Conservation (phyloP, 495 filamentous ascomycete species). For the Extremus antarcticus region DNA sequence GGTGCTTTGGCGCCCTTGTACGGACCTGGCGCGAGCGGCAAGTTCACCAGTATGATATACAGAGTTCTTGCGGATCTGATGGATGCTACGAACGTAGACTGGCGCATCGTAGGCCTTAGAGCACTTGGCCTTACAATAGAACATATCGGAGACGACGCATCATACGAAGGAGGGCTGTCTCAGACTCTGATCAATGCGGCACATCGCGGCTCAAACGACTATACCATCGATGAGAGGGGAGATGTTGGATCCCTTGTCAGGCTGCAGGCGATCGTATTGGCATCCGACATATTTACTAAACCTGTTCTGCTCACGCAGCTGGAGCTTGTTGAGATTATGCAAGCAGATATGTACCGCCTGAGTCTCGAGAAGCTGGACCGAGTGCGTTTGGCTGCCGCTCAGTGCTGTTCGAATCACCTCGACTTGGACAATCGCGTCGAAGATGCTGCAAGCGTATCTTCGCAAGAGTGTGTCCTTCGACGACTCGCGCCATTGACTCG, state of each 20-base stretch:
- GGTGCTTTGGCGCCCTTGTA: conserved; percentile 9
- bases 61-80: not conserved
- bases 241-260: conserved; percentile 81
- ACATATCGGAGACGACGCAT: not conserved
- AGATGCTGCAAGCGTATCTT: conserved; percentile 21
- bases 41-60: not conserved
- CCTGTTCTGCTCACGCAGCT: not conserved
- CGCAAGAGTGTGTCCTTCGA: conserved; percentile 26
- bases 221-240: conserved; percentile 73
- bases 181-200: conserved; percentile 21
- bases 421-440: not conserved
- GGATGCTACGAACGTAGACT: conserved; percentile 11
- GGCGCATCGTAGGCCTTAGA: conserved; percentile 11
- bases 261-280: conserved; percentile 57
- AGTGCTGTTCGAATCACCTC: conserved; percentile 16
- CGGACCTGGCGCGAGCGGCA: conserved; percentile 2
- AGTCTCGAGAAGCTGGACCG: conserved; percentile 84
- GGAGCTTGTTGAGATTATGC: conserved; percentile 7
- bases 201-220: conserved; percentile 56
- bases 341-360: conserved; percentile 48
- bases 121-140: conserved; percentile 8
- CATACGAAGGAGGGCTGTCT: conserved; percentile 5
- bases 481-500: conserved; percentile 12
- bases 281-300: conserved; percentile 26
- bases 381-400: conserved; percentile 58